Evolutionary conservation across 352 stramenopile genomes (phyloP).

Genomic region (Globisporangium orthogonon): DNA sequence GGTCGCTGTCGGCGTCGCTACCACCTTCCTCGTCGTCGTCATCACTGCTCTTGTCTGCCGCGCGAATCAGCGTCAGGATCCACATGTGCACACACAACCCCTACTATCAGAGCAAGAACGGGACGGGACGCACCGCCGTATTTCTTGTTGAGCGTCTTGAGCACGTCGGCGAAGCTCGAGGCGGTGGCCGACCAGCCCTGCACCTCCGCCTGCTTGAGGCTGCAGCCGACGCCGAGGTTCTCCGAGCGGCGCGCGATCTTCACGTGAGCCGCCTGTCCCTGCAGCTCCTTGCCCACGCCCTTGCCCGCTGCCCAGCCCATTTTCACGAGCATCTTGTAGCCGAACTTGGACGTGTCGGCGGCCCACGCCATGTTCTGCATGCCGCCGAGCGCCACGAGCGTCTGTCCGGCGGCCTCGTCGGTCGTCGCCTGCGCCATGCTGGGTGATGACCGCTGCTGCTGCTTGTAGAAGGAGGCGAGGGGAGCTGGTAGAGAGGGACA

Average conservation of each 20-base stretch:
- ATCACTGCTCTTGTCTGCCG: constrained; percentile 28
- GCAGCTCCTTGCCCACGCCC: constrained; percentile 90
- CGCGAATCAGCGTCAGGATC: too few species aligned
- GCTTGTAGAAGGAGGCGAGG: background rate
- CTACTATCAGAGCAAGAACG: background rate
- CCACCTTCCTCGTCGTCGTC: constrained; percentile 18
- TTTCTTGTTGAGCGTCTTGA: constrained; percentile 81
- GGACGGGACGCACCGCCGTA: constrained; percentile 33
- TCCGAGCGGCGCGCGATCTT: constrained; percentile 86
- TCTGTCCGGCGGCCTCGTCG: constrained; percentile 8
- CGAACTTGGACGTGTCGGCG: constrained; percentile 89
- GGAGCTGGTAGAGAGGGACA: background rate
- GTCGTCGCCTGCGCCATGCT: constrained; percentile 5
- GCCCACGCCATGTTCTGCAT: constrained; percentile 89
- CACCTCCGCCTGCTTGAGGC: constrained; percentile 84
- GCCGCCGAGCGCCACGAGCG: constrained; percentile 76
- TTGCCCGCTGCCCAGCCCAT: constrained; percentile 95
- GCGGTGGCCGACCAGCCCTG: constrained; percentile 82
- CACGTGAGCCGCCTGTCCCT: constrained; percentile 84
- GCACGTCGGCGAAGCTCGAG: constrained; percentile 74
- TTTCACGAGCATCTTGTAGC: constrained; percentile 93
- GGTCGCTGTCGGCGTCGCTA: constrained; percentile 23
- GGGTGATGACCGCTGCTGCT: background rate
- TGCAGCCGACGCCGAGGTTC: constrained; percentile 89
- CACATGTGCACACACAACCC: background rate